Percentiles rank a stretch among this genome's conserved stretches.
Conservation (phyloP, 768 basidiomycete genomes). For the Russula foetens region DNA sequence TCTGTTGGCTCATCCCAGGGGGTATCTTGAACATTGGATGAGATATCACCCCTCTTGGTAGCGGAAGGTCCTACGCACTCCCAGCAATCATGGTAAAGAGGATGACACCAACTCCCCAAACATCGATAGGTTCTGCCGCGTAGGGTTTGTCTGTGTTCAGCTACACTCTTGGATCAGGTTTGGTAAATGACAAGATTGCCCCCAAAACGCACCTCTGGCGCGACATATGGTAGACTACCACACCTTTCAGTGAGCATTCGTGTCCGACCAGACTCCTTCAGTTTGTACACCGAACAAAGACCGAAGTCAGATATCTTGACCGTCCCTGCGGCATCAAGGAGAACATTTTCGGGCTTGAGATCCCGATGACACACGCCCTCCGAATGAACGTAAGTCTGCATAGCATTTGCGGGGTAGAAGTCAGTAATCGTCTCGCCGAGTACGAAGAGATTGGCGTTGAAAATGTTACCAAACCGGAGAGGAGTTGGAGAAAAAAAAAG, state of each 20-base stretch:
- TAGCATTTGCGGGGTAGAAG: not conserved
- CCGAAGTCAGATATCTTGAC: constrained; percentile 97
- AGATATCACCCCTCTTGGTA: not conserved
- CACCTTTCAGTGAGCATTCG: constrained; percentile 73
- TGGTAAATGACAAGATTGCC: not conserved
- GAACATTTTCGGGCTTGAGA: constrained; percentile 92
- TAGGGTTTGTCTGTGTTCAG: constrained; percentile 62
- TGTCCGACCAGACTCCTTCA: constrained; percentile 73
- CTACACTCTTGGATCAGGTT: constrained; percentile 31
- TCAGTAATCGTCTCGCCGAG: not conserved
- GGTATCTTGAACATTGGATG: constrained; percentile 53
- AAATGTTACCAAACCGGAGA: constrained; percentile 67
- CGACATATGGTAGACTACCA: constrained; percentile 90
- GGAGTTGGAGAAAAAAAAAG: constrained; percentile 79
- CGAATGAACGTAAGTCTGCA: constrained; percentile 71
- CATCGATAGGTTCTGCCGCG: constrained; percentile 86
- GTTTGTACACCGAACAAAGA: constrained; percentile 79
- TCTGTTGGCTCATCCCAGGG: constrained; percentile 94
- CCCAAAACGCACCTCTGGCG: constrained; percentile 64
- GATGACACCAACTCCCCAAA: constrained; percentile 95
- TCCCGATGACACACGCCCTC: constrained; percentile 96
- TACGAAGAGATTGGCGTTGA: not conserved
- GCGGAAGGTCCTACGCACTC: constrained; percentile 45
- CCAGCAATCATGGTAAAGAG: constrained; percentile 86
- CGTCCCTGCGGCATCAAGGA: constrained; percentile 73